These are phyloP conservation scores for Leucocoprinus leucothites DNA, from an alignment of 768 basidiomycete genomes.

Conservation along the genomic window DNA sequence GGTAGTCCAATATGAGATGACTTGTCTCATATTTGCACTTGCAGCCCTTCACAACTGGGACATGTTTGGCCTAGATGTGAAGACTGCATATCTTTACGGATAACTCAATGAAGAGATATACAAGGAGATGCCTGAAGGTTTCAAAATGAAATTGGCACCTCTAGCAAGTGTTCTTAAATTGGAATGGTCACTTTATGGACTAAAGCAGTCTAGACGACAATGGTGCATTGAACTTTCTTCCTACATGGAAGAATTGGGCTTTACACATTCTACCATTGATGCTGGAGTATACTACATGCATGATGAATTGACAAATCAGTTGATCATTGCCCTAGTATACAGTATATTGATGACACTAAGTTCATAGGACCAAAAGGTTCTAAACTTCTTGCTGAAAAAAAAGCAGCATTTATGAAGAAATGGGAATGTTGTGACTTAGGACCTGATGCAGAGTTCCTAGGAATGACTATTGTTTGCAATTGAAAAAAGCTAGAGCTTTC, in stretches of 20 bases:
- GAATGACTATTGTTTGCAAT: not conserved
- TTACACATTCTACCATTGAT: not conserved
- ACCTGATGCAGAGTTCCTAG: too few relatives aligned
- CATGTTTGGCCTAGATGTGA: slow-evolving; percentile 39
- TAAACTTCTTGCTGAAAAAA: slow-evolving; percentile 7
- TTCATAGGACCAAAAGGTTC: not conserved
- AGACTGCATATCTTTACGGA: slow-evolving; percentile 30
- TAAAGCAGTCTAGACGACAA: slow-evolving; percentile 16
- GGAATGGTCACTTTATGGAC: slow-evolving; percentile 13
- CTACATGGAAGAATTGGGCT: slow-evolving; percentile 10
- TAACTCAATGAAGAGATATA: slow-evolving; percentile 30
- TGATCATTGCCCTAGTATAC: not conserved
- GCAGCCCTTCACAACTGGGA: slow-evolving; percentile 31
- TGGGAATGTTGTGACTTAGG: slow-evolving; percentile 24
- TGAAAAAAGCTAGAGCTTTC: not conserved
- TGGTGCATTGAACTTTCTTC: slow-evolving; percentile 14
- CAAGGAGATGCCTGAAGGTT: slow-evolving; percentile 34
- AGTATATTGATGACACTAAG: not conserved
- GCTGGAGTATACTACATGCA: not conserved
- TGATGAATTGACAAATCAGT: too few relatives aligned
- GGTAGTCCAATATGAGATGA: slow-evolving; percentile 12
- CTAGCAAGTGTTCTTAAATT: slow-evolving; percentile 17
- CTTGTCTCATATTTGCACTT: slow-evolving; percentile 13
- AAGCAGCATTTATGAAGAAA: slow-evolving; percentile 16
- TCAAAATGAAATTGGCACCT: slow-evolving; percentile 21